Base-by-base conservation (phyloP, 2,329 filamentous ascomycete species). In the Cercospora beticola region DNA sequence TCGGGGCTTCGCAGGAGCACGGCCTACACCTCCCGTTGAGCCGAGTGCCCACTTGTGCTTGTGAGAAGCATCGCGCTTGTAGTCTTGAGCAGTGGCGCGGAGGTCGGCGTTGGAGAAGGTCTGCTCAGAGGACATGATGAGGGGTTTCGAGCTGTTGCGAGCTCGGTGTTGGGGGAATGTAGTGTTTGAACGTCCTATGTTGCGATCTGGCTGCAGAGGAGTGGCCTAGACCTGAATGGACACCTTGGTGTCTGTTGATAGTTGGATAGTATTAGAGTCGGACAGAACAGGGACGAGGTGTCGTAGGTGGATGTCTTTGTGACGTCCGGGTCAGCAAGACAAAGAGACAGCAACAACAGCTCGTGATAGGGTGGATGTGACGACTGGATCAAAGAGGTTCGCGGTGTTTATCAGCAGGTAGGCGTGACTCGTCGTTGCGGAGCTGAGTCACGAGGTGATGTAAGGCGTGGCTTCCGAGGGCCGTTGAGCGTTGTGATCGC, bases 11-110 rank as follows among this genome's bases (percentile, higher is more conserved):
- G 71, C 73, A 21, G 72, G 65, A 56, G 73, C 73, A 28, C 74
- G 71, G 75, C 79, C 70, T 33, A 66, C 43, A 16, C 71, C 71
- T 61, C 73, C 69, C 60, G 71, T 68, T 26, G 78, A 75, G 66
- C 84, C 84, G 72, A 83, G 79, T 21, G 81, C 81, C 83, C 83
- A 86, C 76, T 86, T 86, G 73, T 81, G 79, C 76, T 83, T 82
- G 73, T 78, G 82, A 71, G 82, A 81, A 76, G 82, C 82, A 75
- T 82, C 82, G 75, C 84, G 84, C 73, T 83, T 82, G 79, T 81
- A 84, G 73, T 86, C 84, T 75, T 83, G 84, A 75, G 84, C 82
- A 72, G 79, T 79, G 77, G 82, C 83, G 76, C 86, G 86, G 70
- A 88, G 81, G 76, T 88, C 86, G 77, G 79, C 76, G 74, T 82